Evolutionary conservation across 1,284 basidiomycete species (phyloP).

Genomic region (Apiotrichum laibachii): DNA sequence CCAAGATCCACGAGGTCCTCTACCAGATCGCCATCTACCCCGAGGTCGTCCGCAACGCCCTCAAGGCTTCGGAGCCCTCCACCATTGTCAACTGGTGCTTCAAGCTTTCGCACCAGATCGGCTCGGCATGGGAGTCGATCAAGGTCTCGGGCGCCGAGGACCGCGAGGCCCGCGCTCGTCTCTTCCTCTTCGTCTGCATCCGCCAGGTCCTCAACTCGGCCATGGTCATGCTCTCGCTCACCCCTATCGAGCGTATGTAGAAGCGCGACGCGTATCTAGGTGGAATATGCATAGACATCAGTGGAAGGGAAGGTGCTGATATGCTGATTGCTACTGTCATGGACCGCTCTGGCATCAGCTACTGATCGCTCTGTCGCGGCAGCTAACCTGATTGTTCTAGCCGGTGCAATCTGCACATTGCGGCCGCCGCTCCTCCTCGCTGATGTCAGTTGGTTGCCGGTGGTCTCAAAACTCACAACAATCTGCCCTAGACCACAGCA

Average conservation of each 20-base stretch:
- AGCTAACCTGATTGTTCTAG: too few species aligned
- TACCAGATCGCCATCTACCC: constrained; percentile 87
- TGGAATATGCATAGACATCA: constrained; percentile 14
- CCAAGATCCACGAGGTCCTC: constrained; percentile 80
- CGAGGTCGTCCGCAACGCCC: constrained; percentile 79
- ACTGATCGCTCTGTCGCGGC: too few species aligned
- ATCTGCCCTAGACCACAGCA: too few species aligned
- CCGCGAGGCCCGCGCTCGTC: constrained; percentile 74
- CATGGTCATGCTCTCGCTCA: constrained; percentile 82
- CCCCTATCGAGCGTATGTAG: constrained; percentile 88
- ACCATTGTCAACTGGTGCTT: constrained; percentile 66
- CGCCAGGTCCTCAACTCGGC: constrained; percentile 82
- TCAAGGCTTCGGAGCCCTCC: constrained; percentile 84
- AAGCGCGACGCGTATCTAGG: constrained; percentile 28
- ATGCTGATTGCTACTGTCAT: too few species aligned
- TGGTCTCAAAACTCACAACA: too few species aligned
- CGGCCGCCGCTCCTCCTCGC: too few species aligned
- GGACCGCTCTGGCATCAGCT: too few species aligned
- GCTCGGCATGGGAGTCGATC: constrained; percentile 51
- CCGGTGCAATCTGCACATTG: too few species aligned
- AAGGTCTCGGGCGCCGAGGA: constrained; percentile 72
- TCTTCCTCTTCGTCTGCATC: constrained; percentile 87
- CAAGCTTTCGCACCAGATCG: constrained; percentile 51
- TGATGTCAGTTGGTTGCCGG: too few species aligned
- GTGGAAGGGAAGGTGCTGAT: too few species aligned